A percentile compares a stretch with the other conserved stretches of the same genome.
Conservation (phyloP, 768 basidiomycete species). For the Boletus patriciae region DNA sequence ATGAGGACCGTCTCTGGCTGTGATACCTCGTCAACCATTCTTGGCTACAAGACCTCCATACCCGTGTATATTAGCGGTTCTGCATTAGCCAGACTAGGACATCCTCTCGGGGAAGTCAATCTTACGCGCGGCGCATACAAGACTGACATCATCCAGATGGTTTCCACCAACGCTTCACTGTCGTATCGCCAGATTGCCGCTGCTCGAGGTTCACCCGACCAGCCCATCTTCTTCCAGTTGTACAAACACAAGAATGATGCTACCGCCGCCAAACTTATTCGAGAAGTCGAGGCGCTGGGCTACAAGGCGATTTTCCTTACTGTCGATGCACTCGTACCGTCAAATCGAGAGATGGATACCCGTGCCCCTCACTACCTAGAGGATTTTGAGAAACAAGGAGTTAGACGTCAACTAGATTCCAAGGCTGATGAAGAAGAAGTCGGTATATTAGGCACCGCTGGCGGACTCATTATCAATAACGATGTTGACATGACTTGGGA, state of each 20-base stretch:
- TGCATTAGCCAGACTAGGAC: slow-evolving; percentile 82
- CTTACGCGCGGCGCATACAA: slow-evolving; percentile 68
- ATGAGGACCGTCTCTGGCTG: slow-evolving; percentile 64
- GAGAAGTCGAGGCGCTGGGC: slow-evolving; percentile 67
- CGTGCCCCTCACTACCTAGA: slow-evolving; percentile 57
- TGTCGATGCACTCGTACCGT: slow-evolving; percentile 82
- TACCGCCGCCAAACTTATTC: slow-evolving; percentile 66
- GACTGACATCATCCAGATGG: slow-evolving; percentile 80
- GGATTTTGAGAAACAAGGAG: slow-evolving; percentile 49
- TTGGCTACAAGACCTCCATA: slow-evolving; percentile 68
- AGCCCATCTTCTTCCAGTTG: slow-evolving; percentile 78
- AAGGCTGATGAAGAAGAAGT: slow-evolving; percentile 36
- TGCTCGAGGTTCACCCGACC: slow-evolving; percentile 50
- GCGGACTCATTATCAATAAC: slow-evolving; percentile 62
- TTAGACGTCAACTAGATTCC: slow-evolving; percentile 21
- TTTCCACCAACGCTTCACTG: slow-evolving; percentile 74
- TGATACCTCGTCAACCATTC: slow-evolving; percentile 70
- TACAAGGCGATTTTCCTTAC: slow-evolving; percentile 91
- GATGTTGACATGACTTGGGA: slow-evolving; percentile 80
- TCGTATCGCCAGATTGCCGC: slow-evolving; percentile 63
- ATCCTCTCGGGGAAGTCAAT: slow-evolving; percentile 87
- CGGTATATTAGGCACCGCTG: slow-evolving; percentile 61
- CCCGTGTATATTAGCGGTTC: slow-evolving; percentile 85
- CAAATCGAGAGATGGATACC: slow-evolving; percentile 78
- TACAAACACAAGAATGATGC: slow-evolving; percentile 77